Conservation (phyloP, 1,284 basidiomycete genomes). For the Cutaneotrichosporon sp. region DNA sequence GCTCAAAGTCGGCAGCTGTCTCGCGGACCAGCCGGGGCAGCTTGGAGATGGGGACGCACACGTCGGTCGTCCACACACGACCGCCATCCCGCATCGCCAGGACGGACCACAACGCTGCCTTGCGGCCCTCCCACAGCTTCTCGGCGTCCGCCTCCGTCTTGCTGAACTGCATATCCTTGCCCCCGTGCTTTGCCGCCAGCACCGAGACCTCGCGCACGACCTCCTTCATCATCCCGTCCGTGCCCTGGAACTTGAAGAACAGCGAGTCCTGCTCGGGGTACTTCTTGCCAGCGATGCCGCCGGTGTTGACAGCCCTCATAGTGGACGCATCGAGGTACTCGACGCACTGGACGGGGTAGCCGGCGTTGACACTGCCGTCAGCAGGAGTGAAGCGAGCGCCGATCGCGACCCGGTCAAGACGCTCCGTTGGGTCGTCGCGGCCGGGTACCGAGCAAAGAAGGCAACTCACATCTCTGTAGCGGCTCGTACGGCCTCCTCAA, state of each 20-base stretch:
- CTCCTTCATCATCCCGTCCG: slow-evolving; percentile 12
- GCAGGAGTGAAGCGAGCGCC: too few relatives aligned
- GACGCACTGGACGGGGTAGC: slow-evolving; percentile 57
- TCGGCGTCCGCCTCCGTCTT: slow-evolving; percentile 63
- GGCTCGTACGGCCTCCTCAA: slow-evolving; percentile 61
- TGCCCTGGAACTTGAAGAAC: slow-evolving; percentile 84
- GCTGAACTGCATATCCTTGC: slow-evolving; percentile 65
- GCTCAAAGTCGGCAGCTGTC: slow-evolving; percentile 66
- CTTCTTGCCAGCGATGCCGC: slow-evolving; percentile 54
- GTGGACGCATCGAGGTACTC: slow-evolving; percentile 69
- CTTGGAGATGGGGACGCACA: slow-evolving; percentile 76
- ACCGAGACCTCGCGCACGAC: slow-evolving; percentile 58
- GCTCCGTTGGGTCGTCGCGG: too few relatives aligned
- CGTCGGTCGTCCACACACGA: slow-evolving; percentile 74
- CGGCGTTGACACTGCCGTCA: slow-evolving; percentile 12
- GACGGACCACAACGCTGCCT: slow-evolving; percentile 71
- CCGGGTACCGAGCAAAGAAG: too few relatives aligned
- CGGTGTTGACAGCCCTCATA: slow-evolving; percentile 65
- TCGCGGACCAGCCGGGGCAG: slow-evolving; percentile 70
- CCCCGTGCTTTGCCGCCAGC: slow-evolving; percentile 63
- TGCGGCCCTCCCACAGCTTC: slow-evolving; percentile 77
- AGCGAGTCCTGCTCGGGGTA: slow-evolving; percentile 69
- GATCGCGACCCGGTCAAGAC: too few relatives aligned
- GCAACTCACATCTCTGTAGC: slow-evolving; percentile 50
- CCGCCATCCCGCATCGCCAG: slow-evolving; percentile 62